Conservation (phyloP, 2,329 filamentous ascomycete genomes). For the Sclerotinia borealis region DNA sequence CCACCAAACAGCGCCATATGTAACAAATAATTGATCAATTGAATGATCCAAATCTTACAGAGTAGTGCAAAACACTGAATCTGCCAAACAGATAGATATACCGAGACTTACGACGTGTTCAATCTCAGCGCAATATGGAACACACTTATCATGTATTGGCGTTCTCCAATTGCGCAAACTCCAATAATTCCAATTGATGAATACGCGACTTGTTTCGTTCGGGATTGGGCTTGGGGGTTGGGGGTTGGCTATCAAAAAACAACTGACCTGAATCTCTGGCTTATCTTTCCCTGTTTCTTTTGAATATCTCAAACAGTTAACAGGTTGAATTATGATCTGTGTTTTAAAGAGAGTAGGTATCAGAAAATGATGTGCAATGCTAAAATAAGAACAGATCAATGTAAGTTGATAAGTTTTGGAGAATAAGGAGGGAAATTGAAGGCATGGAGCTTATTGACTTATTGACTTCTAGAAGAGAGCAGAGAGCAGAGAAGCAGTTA, state of each 20-base stretch:
- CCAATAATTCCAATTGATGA: not conserved
- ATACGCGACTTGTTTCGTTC: constrained; percentile 5
- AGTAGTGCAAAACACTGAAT: constrained; percentile 4
- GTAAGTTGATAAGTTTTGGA: constrained; percentile 1
- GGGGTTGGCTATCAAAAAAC: not conserved
- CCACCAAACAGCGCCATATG: constrained; percentile 2
- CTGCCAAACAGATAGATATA: not conserved
- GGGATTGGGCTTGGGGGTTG: not conserved
- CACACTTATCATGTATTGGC: not conserved
- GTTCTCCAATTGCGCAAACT: not conserved
- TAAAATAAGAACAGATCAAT: constrained; percentile 6
- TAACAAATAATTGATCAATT: constrained; percentile 9
- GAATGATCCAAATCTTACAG: not conserved
- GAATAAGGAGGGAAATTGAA: not conserved
- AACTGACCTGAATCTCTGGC: not conserved
- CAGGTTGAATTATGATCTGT: not conserved
- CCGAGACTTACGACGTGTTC: constrained; percentile 13
- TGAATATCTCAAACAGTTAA: not conserved
- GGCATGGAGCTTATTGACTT: constrained; percentile 9
- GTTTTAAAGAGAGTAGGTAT: not conserved
- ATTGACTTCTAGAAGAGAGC: not conserved
- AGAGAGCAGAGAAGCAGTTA: constrained; percentile 3
- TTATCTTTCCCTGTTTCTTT: not conserved
- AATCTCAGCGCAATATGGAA: not conserved
- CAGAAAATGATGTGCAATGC: constrained; percentile 6